A percentile compares a stretch with the other conserved stretches of the same genome.
phyloP scores from a whole-genome alignment of 2,329 filamentous ascomycete genomes.

The Hymenoscyphus occultus region DNA sequence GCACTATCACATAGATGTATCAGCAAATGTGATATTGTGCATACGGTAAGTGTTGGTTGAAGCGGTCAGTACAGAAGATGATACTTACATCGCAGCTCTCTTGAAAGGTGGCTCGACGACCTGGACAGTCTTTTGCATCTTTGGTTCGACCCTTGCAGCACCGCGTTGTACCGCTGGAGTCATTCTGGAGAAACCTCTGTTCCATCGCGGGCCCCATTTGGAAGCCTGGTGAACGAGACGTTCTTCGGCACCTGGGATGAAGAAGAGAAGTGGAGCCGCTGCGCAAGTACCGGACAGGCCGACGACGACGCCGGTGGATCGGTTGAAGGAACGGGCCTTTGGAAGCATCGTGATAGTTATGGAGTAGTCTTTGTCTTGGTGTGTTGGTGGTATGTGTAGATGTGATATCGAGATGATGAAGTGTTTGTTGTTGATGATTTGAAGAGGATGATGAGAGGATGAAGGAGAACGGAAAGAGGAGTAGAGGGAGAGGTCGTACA shows the following conservation, averaged over 20 bases:
- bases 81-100: constrained; percentile 26
- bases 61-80: not conserved
- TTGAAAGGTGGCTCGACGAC: constrained; percentile 27
- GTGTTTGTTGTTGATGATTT: constrained; percentile 4
- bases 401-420: not conserved
- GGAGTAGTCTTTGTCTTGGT: constrained; percentile 3
- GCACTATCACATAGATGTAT: constrained; percentile 12
- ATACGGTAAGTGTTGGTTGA: not conserved
- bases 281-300: constrained; percentile 19
- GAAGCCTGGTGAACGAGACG: constrained; percentile 26
- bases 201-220: constrained; percentile 29
- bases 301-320: constrained; percentile 19
- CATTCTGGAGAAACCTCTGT: constrained; percentile 20
- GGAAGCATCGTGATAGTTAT: constrained; percentile 15
- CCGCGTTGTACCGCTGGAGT: constrained; percentile 14
- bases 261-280: constrained; percentile 26
- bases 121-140: constrained; percentile 20
- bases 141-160: constrained; percentile 21
- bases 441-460: not conserved
- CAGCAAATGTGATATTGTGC: not conserved
- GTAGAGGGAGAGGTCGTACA: constrained; percentile 2
- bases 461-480: not conserved
- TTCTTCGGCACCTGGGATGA: constrained; percentile 26
- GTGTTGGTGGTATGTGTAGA: not conserved
- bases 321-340: constrained; percentile 13